Conservation (phyloP, 257 asterid species). For the Solanum bulbocastanum region DNA sequence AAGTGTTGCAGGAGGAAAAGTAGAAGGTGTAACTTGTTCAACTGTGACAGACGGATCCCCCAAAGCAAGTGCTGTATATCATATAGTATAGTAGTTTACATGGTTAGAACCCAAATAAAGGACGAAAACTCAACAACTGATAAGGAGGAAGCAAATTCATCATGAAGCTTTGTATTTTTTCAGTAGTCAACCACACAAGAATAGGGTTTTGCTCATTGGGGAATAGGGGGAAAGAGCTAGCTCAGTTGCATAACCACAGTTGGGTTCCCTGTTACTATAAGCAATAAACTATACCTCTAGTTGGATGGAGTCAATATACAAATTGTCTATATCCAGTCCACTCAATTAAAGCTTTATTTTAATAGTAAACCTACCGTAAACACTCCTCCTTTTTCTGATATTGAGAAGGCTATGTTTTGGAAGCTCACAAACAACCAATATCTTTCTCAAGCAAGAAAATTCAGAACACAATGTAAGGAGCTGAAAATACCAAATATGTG, state of each 20-base stretch:
- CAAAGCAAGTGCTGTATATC: slow-evolving; percentile 65
- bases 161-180: background rate
- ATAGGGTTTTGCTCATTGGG: background rate
- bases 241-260: background rate
- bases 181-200: background rate
- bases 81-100: background rate
- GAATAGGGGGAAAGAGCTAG: background rate
- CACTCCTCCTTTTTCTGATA: background rate
- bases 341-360: background rate
- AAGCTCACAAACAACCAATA: background rate
- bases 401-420: background rate
- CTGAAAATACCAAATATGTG: background rate
- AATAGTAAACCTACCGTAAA: background rate
- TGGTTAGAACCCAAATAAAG: background rate
- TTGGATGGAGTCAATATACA: background rate
- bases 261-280: background rate
- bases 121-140: background rate
- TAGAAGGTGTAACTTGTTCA: slow-evolving; percentile 79
- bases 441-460: background rate
- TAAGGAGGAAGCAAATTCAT: background rate
- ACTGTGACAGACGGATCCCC: slow-evolving; percentile 81
- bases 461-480: background rate
- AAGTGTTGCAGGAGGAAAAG: slow-evolving; percentile 57
- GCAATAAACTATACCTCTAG: background rate
- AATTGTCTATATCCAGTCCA: background rate